A percentile compares a stretch with the other conserved stretches of the same genome.
Conservation (phyloP, 2,329 filamentous ascomycete species). For the Trichoderma guizhouense region DNA sequence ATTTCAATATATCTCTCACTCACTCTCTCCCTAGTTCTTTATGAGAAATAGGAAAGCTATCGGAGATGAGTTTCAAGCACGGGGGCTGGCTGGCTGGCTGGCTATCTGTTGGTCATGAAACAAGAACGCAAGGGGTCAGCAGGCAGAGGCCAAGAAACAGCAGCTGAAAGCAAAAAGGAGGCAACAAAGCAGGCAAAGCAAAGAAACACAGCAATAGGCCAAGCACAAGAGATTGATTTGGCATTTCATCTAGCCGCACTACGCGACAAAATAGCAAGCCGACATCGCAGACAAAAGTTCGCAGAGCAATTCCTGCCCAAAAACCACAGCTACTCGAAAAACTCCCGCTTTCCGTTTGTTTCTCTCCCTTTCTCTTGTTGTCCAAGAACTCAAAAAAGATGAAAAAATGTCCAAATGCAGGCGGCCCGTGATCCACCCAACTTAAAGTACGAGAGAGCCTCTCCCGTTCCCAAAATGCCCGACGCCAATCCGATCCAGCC, state of each 20-base stretch:
- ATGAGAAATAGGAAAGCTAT: too few relatives aligned
- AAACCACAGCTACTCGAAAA: background rate
- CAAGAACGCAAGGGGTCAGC: background rate
- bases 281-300: background rate
- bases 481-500: constrained; percentile 5
- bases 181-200: background rate
- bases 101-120: background rate
- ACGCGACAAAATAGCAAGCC: background rate
- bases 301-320: background rate
- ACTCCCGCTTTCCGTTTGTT: constrained; percentile 1
- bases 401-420: background rate
- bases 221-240: background rate
- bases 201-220: background rate
- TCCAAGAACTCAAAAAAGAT: background rate
- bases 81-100: background rate
- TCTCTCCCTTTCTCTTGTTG: background rate
- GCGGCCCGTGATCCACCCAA: background rate
- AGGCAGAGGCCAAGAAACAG: background rate
- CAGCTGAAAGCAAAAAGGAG: background rate
- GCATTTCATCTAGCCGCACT: constrained; percentile 12
- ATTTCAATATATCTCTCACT: background rate
- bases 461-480: background rate
- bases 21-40: background rate
- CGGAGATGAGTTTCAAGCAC: background rate
- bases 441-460: background rate